phyloP scores from a whole-genome alignment of 2,329 filamentous ascomycete genomes.

The Pseudogymnoascus pannorum region DNA sequence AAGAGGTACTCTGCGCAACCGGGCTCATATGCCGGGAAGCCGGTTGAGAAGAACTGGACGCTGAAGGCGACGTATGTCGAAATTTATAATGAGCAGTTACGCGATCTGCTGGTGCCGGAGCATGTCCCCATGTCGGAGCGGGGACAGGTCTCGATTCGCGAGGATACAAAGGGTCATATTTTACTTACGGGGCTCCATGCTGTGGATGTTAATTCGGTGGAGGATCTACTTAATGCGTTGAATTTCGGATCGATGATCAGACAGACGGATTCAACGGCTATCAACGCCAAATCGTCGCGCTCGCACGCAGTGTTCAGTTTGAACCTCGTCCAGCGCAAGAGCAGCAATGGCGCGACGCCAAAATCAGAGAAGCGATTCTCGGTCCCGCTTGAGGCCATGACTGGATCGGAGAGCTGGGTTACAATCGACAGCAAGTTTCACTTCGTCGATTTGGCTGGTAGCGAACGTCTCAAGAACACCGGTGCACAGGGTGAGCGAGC shows the following conservation, averaged over 20 bases:
- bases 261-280: slow-evolving; percentile 93
- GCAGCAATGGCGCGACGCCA: slow-evolving; percentile 39
- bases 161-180: slow-evolving; percentile 92
- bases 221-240: slow-evolving; percentile 81
- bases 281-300: slow-evolving; percentile 95
- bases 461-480: slow-evolving; percentile 94
- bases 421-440: slow-evolving; percentile 97
- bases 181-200: slow-evolving; percentile 84
- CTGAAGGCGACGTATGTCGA: slow-evolving; percentile 91
- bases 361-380: slow-evolving; percentile 77
- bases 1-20: slow-evolving; percentile 60
- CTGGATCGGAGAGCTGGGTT: slow-evolving; percentile 60
- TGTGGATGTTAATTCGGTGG: slow-evolving; percentile 80
- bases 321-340: slow-evolving; percentile 82
- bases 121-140: slow-evolving; percentile 62
- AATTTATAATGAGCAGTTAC: slow-evolving; percentile 95
- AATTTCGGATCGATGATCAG: slow-evolving; percentile 91
- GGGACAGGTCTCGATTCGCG: slow-evolving; percentile 77
- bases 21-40: slow-evolving; percentile 18
- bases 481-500: slow-evolving; percentile 90
- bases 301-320: slow-evolving; percentile 96
- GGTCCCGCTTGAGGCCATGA: slow-evolving; percentile 73
- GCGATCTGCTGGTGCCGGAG: slow-evolving; percentile 81
- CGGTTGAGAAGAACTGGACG: slow-evolving; percentile 71
- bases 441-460: slow-evolving; percentile 95